phyloP scores from a whole-genome alignment of 495 filamentous ascomycete species.

The Penicillium ucsense region DNA sequence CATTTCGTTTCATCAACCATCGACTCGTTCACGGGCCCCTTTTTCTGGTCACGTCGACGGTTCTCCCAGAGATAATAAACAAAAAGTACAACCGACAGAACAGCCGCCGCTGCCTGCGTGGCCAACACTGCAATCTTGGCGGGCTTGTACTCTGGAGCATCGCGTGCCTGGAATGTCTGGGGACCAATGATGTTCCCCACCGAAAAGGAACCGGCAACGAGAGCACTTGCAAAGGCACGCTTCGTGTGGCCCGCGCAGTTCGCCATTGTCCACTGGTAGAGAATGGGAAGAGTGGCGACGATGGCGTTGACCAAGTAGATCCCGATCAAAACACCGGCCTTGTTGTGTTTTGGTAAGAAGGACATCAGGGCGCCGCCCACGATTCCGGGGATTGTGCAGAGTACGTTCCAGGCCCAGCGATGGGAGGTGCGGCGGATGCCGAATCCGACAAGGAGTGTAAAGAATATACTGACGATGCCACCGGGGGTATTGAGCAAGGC shows the following conservation, averaged over 20 bases:
- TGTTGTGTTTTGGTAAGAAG: conserved; percentile 40
- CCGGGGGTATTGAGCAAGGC: conserved; percentile 58
- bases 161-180: conserved; percentile 50
- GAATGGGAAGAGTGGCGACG: conserved; percentile 30
- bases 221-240: conserved; percentile 43
- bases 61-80: conserved; percentile 40
- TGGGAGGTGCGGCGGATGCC: conserved; percentile 33
- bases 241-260: conserved; percentile 42
- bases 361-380: conserved; percentile 52
- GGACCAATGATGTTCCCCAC: conserved; percentile 59
- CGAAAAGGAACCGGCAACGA: conserved; percentile 49
- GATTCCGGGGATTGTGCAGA: conserved; percentile 37
- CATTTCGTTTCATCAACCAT: conserved; percentile 22
- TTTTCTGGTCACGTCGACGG: conserved; percentile 19
- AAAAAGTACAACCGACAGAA: conserved; percentile 30
- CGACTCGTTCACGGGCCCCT: conserved; percentile 11
- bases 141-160: conserved; percentile 50
- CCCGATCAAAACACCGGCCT: conserved; percentile 46
- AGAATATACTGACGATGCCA: conserved; percentile 47
- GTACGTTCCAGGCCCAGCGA: conserved; percentile 42
- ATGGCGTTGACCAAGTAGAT: conserved; percentile 55
- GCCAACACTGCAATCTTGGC: conserved; percentile 53
- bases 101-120: conserved; percentile 32
- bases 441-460: conserved; percentile 44
- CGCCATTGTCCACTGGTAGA: conserved; percentile 42